Conservation (phyloP, 2,329 filamentous ascomycete genomes). For the Sporothrix schenckii region DNA sequence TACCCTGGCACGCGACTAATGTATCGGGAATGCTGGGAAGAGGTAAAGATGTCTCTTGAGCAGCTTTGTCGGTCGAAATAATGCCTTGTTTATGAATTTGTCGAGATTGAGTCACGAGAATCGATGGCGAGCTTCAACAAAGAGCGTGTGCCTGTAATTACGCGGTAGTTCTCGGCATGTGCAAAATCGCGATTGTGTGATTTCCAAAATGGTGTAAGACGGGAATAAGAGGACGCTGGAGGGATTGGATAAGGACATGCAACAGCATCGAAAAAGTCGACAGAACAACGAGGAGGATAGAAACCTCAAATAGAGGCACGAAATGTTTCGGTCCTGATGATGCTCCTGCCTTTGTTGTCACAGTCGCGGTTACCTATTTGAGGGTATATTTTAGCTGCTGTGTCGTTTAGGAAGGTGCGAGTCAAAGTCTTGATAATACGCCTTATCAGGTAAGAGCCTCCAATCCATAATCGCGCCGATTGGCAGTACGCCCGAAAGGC, state of each 20-base stretch:
- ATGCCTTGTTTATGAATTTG: not conserved
- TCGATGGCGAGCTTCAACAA: not conserved
- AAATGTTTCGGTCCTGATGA: not conserved
- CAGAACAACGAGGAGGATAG: not conserved
- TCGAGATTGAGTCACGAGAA: constrained; percentile 19
- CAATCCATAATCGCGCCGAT: constrained; percentile 22
- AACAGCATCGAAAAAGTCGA: not conserved
- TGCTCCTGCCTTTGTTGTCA: constrained; percentile 13
- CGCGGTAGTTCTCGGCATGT: constrained; percentile 34
- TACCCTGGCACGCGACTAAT: not conserved
- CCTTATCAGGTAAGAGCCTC: constrained; percentile 17
- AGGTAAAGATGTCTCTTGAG: not conserved
- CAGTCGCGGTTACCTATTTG: constrained; percentile 9
- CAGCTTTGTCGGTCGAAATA: not conserved
- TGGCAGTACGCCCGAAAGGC: not conserved
- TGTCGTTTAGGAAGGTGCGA: constrained; percentile 19
- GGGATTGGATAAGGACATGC: not conserved
- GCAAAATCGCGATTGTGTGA: constrained; percentile 4
- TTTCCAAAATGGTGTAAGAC: constrained; percentile 29
- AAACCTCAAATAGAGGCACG: not conserved
- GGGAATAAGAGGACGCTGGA: constrained; percentile 8
- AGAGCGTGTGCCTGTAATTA: constrained; percentile 32
- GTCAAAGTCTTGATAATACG: not conserved
- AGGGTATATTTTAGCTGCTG: not conserved
- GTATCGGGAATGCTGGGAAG: not conserved